Evolutionary conservation across 371 early-diverging fungal species (phyloP).

Genomic region (Mucor mucedo): DNA sequence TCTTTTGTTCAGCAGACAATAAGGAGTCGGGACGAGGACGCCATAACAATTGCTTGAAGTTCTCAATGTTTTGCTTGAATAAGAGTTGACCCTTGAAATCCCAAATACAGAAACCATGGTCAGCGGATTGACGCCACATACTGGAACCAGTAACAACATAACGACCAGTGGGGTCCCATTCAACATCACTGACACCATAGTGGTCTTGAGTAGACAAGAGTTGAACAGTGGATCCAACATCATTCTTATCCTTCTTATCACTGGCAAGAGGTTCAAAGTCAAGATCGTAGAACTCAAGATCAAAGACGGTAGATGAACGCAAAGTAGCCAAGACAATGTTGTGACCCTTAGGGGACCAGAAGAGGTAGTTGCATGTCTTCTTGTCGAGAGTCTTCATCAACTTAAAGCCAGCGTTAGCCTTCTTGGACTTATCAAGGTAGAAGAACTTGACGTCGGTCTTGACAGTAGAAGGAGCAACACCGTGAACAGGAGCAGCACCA

Average conservation of each 20-base stretch:
- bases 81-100: constrained; percentile 88
- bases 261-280: constrained; percentile 73
- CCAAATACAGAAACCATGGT: constrained; percentile 94
- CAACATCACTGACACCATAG: constrained; percentile 92
- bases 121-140: constrained; percentile 80
- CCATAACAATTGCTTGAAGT: constrained; percentile 95
- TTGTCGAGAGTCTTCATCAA: constrained; percentile 70
- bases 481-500: constrained; percentile 48
- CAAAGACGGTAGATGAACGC: constrained; percentile 77
- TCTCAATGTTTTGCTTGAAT: constrained; percentile 74
- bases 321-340: constrained; percentile 90
- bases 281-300: constrained; percentile 93
- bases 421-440: constrained; percentile 63
- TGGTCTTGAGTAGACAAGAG: constrained; percentile 83
- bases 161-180: constrained; percentile 98
- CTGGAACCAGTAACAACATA: constrained; percentile 89
- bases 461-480: constrained; percentile 58
- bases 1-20: constrained; percentile 81
- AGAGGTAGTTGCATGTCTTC: constrained; percentile 82
- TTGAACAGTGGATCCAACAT: constrained; percentile 59
- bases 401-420: constrained; percentile 68
- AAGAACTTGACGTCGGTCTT: constrained; percentile 87
- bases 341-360: constrained; percentile 97
- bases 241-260: constrained; percentile 58
- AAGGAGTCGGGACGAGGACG: constrained; percentile 92